Base-by-base conservation (phyloP, 257 asterid genomes). In the Solanum medicagineum region DNA sequence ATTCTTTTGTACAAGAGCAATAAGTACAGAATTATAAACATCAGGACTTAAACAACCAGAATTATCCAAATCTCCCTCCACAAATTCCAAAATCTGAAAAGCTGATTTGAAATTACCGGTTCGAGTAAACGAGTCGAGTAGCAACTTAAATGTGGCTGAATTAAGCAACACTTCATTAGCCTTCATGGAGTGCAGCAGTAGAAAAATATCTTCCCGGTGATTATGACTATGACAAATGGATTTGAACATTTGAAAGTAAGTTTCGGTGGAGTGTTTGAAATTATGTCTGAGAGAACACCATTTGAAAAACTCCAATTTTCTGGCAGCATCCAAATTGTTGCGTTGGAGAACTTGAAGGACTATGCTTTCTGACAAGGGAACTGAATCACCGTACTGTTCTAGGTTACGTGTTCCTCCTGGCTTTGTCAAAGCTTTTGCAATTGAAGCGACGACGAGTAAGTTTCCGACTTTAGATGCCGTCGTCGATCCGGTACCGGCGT, bases 21-120 rank as follows among this genome's bases (percentile, higher is more conserved):
- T 89, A 57, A 96, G 85, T 74, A 93, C 93, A 65, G 95, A 92
- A 86, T 92, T 89, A 87, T 93, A 93, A 16, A 93, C 83, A 75
- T 92, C 94, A 62, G 90, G 88, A 65, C 90, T 90, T 87, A 92
- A 87, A 77, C 91, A 85, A 84, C 88, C 88, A 13, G 84, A 56
- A 45, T 84, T 82, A 57, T 87, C 86, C 87, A 90, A 81, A 44
- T 90, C 92, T 63, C 88, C 91, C 89, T 92, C 98, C 69, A 91
- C 89, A 69, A 86, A 90, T 42, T 89, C 92, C 86, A 96, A 87
- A 87, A 95, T 88, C 81, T 92, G 91, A 80, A 96, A 86, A 0
- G 97, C 98, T 29, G 91, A 89, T 77, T 92, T 94, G 71, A 91
- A 96, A 88, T 90, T 93, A 12, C 97, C 97, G 29, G 89, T 86